A percentile compares a stretch with the other conserved stretches of the same genome.
Evolutionary conservation across 225 moss, liverwort and hornwort species (phyloP).

Genomic region (Ulota crispa): DNA sequence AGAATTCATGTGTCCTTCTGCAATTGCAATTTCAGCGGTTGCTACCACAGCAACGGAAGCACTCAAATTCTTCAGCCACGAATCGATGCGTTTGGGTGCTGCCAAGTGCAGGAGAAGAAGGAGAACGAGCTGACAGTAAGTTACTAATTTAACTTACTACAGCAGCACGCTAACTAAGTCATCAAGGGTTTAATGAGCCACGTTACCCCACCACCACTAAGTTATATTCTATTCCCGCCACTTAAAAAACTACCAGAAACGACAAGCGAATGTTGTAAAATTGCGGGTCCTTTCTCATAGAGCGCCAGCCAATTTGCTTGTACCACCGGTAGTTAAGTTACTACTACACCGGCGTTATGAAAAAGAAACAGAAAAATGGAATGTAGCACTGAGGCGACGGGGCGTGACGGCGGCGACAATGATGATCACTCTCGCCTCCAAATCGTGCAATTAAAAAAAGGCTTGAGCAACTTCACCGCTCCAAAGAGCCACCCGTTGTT

Average conservation of each 20-base stretch:
- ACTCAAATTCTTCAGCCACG: background rate
- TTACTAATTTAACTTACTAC: too few species aligned
- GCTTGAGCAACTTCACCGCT: background rate
- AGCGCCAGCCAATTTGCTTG: constrained; percentile 14
- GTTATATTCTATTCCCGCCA: background rate
- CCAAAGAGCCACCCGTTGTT: background rate
- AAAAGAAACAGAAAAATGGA: background rate
- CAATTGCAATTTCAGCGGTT: background rate
- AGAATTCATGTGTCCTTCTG: constrained; percentile 20
- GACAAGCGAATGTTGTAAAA: background rate
- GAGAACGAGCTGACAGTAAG: background rate
- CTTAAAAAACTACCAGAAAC: background rate
- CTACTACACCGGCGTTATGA: background rate
- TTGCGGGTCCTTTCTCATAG: background rate
- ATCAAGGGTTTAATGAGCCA: background rate
- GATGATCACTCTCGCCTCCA: background rate
- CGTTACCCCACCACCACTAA: background rate
- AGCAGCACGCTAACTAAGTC: background rate
- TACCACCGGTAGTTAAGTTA: background rate
- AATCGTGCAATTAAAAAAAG: background rate
- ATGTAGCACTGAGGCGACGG: background rate
- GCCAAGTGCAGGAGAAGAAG: background rate
- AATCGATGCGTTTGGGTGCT: background rate
- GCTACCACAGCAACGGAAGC: background rate
- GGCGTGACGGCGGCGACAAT: background rate